Base-by-base conservation (phyloP, 2,329 filamentous ascomycete genomes). In the Curvularia sp. region DNA sequence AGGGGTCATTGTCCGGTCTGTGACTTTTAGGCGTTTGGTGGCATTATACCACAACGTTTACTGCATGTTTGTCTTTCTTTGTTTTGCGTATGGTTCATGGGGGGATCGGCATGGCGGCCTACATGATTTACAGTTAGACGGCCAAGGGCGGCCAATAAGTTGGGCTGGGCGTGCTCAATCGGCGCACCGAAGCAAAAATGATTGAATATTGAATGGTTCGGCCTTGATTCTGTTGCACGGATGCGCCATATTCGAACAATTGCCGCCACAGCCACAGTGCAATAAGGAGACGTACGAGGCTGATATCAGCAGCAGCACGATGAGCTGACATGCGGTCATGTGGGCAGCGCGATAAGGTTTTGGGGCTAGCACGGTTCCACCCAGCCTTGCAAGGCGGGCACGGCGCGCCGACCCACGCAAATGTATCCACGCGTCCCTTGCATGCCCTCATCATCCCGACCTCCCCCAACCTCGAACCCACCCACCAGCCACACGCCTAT, bases 41-140 rank as follows among this genome's bases (percentile, higher is more conserved):
- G 61, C 58, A 72, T 61, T 69, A 74, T 74, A 75, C 70, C 72
- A 75, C 65, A 63, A 53, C 58, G 67, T 66, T 62, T 60, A 50
- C 62, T 50, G 51, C 18, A 47, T 61, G 58, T 56, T 61, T 22
- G 42, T 35, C 15, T 53, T 57, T 49, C 47, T 58, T 48, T 60
- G 26, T 31, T 55, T 57, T 49, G 46, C 55, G 39, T 60, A 18
- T 31, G 33, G 44, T 26, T 42, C 24, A 10, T 47, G 41, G 52
- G 38, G 49, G 48, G 44, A 30, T 44, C 26, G 39, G 39, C 8
- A 43, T 35, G 48, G 24, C 24, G 26, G 35, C 18, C 6, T 44
- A 24, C 20, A 38, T 47, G 41, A 38, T 46, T 46, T 51, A 38
- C 20, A 55, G 50, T 28, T 54, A 38, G 48, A 51, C 50, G 28